These are phyloP conservation scores for Fraxinus sp. DNA, from an alignment of 305 asterid genomes.

Conservation along the genomic window DNA sequence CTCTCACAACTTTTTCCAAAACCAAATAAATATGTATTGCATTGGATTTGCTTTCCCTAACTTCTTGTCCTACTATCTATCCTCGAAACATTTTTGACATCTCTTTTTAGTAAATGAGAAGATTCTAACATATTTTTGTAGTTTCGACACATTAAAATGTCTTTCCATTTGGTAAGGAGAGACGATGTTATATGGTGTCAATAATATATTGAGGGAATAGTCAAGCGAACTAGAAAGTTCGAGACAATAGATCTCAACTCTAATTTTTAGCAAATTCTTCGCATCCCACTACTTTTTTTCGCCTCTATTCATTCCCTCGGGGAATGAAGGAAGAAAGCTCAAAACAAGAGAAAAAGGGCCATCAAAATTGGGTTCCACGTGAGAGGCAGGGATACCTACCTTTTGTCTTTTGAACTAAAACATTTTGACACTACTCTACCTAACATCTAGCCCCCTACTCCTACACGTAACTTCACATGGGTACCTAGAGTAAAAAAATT, in stretches of 20 bases:
- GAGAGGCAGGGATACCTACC: conserved; percentile 7
- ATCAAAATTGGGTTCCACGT: conserved; percentile 7
- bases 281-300: neutral
- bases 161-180: neutral
- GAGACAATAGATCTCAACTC: neutral
- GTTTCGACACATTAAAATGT: neutral
- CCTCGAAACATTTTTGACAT: neutral
- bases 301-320: neutral
- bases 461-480: conserved; percentile 9
- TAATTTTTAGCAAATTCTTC: neutral
- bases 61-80: neutral
- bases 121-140: neutral
- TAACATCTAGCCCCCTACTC: neutral
- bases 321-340: neutral
- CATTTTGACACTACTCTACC: neutral
- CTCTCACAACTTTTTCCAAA: neutral
- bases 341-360: neutral
- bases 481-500: conserved; percentile 1
- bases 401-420: conserved; percentile 1
- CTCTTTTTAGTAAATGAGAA: neutral
- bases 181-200: neutral
- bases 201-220: neutral
- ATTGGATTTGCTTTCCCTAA: neutral
- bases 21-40: neutral
- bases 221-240: neutral